These are phyloP conservation scores for Wilcoxina mikolae DNA, from an alignment of 495 filamentous ascomycete genomes.

Conservation along the genomic window DNA sequence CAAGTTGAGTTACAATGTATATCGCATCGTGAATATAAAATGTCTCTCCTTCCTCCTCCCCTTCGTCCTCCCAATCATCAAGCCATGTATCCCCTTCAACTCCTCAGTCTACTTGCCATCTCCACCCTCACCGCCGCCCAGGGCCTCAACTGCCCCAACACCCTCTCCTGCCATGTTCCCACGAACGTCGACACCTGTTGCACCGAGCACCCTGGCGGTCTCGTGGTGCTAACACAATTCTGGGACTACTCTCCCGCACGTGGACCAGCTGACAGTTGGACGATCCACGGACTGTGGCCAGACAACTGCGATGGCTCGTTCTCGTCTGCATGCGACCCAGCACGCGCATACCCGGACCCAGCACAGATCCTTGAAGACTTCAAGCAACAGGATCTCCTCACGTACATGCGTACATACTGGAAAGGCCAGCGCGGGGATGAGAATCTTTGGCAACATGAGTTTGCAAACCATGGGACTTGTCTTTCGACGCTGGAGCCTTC, in stretches of 20 bases:
- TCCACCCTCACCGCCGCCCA: neutral
- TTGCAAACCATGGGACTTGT: constrained; percentile 71
- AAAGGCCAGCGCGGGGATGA: constrained; percentile 50
- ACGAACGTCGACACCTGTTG: constrained; percentile 49
- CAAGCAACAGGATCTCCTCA: constrained; percentile 46
- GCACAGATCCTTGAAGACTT: constrained; percentile 47
- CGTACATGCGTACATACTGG: constrained; percentile 70
- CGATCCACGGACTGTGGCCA: constrained; percentile 86
- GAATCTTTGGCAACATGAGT: constrained; percentile 74
- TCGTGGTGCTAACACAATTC: constrained; percentile 70
- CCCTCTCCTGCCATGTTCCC: neutral
- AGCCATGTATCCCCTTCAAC: no score
- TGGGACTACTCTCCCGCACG: constrained; percentile 64
- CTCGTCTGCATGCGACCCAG: constrained; percentile 47
- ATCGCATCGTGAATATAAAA: no score
- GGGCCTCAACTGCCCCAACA: neutral
- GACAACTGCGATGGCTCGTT: constrained; percentile 74
- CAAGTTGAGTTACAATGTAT: no score
- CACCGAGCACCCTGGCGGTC: constrained; percentile 67
- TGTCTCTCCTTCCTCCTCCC: no score
- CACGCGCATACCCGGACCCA: constrained; percentile 57
- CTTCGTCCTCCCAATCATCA: no score
- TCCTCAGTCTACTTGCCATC: neutral
- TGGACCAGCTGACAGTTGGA: constrained; percentile 65
- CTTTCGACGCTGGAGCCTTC: constrained; percentile 53